Percentiles rank a stretch among this genome's conserved stretches.
These are phyloP conservation scores for Cladosporium halotolerans DNA, from an alignment of 2,329 filamentous ascomycete species.

Conservation along the genomic window DNA sequence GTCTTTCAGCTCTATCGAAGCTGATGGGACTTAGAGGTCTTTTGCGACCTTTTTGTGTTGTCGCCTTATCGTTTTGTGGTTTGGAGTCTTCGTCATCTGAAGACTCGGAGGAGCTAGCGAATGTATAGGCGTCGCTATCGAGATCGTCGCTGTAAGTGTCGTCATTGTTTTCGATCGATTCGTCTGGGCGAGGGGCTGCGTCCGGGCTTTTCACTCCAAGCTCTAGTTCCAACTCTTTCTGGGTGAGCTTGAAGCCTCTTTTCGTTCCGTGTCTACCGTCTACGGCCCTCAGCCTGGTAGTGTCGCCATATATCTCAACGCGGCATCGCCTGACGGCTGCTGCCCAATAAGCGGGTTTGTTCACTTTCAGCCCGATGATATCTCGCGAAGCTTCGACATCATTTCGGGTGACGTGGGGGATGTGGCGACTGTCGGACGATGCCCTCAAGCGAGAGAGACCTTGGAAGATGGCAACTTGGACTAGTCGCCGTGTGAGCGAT, in stretches of 20 bases:
- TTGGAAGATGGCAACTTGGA: constrained; percentile 64
- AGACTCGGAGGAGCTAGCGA: constrained; percentile 13
- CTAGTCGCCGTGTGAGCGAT: constrained; percentile 62
- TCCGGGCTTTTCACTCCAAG: constrained; percentile 20
- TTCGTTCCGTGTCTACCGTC: constrained; percentile 24
- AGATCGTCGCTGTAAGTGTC: constrained; percentile 30
- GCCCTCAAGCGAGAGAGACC: constrained; percentile 62
- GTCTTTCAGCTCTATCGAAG: constrained; percentile 30
- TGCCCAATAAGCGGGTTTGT: constrained; percentile 47
- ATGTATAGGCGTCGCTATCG: constrained; percentile 20
- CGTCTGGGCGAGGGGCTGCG: not conserved
- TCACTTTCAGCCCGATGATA: constrained; percentile 45
- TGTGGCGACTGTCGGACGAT: constrained; percentile 26
- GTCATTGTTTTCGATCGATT: constrained; percentile 33
- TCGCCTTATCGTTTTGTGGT: not conserved
- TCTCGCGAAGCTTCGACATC: constrained; percentile 52
- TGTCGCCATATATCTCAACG: constrained; percentile 41
- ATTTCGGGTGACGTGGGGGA: constrained; percentile 23
- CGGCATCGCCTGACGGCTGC: constrained; percentile 46
- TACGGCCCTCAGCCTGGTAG: constrained; percentile 19
- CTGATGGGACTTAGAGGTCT: constrained; percentile 16
- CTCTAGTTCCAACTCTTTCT: constrained; percentile 39
- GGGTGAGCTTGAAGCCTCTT: constrained; percentile 23
- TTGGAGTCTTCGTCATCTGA: not conserved
- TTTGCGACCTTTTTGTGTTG: constrained; percentile 5